These are phyloP conservation scores for Angomonas deanei DNA, from an alignment of 208 protist genomes.

Conservation along the genomic window DNA sequence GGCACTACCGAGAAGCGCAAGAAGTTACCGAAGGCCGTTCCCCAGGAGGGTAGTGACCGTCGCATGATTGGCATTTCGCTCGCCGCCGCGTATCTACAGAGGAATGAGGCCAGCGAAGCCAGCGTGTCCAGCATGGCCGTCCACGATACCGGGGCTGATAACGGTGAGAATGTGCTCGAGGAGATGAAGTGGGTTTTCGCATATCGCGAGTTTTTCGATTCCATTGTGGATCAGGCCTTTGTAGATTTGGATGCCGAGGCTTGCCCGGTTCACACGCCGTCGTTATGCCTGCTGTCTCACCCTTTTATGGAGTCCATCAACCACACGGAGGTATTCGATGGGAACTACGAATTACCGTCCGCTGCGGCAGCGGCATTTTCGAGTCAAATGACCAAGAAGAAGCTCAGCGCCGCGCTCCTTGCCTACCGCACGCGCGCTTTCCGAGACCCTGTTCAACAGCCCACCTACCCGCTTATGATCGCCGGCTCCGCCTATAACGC, in stretches of 20 bases:
- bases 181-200: slow-evolving; percentile 60
- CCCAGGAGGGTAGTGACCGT: slow-evolving; percentile 13
- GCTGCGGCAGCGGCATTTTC: slow-evolving; percentile 32
- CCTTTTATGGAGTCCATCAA: slow-evolving; percentile 55
- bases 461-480: slow-evolving; percentile 43
- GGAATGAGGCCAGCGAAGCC: slow-evolving; percentile 18
- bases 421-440: slow-evolving; percentile 38
- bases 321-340: slow-evolving; percentile 60
- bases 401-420: slow-evolving; percentile 34
- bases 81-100: slow-evolving; percentile 40
- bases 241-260: not conserved
- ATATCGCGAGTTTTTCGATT: slow-evolving; percentile 59
- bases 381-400: slow-evolving; percentile 38
- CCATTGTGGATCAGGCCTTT: slow-evolving; percentile 48
- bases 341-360: slow-evolving; percentile 30
- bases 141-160: not conserved
- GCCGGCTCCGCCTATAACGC: slow-evolving; percentile 36
- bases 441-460: slow-evolving; percentile 18
- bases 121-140: slow-evolving; percentile 14
- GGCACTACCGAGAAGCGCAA: slow-evolving; percentile 32
- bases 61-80: slow-evolving; percentile 49
- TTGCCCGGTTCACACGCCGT: slow-evolving; percentile 38
- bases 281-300: slow-evolving; percentile 43
- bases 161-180: slow-evolving; percentile 29
- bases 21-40: slow-evolving; percentile 23